phyloP scores from a whole-genome alignment of 2,329 filamentous ascomycete species.

The Biscogniauxia mediterranea region DNA sequence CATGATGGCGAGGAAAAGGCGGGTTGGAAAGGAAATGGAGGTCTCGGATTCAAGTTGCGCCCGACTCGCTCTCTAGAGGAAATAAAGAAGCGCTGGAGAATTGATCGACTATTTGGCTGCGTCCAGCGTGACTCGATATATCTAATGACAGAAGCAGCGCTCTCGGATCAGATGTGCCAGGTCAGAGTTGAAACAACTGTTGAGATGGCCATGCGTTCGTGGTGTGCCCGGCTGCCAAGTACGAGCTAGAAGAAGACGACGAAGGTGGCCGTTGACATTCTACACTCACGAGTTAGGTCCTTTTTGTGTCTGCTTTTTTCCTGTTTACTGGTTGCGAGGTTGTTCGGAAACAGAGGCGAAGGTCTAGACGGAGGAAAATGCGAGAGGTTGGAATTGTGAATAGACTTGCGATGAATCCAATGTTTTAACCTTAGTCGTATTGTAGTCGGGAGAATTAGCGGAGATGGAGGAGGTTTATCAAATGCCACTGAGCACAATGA shows the following conservation, averaged over 20 bases:
- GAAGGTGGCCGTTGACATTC: not conserved
- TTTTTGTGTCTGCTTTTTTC: too few species aligned
- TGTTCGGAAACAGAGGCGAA: not conserved
- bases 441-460: not conserved
- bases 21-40: not conserved
- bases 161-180: too few species aligned
- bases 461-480: not conserved
- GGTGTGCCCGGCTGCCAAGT: not conserved
- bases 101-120: not conserved
- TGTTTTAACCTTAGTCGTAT: not conserved
- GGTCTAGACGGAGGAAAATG: not conserved
- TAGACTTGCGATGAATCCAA: not conserved
- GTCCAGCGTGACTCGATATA: not conserved
- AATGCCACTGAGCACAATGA: not conserved
- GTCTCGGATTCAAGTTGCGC: not conserved
- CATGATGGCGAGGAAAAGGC: slow-evolving; percentile 43
- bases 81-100: not conserved
- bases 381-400: not conserved
- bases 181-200: not conserved
- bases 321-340: not conserved
- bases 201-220: not conserved
- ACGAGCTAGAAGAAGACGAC: not conserved
- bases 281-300: not conserved
- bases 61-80: not conserved
- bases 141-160: too few species aligned